These are phyloP conservation scores for Cryptosporidium canis DNA, from an alignment of 169 alveolate species.

Conservation along the genomic window DNA sequence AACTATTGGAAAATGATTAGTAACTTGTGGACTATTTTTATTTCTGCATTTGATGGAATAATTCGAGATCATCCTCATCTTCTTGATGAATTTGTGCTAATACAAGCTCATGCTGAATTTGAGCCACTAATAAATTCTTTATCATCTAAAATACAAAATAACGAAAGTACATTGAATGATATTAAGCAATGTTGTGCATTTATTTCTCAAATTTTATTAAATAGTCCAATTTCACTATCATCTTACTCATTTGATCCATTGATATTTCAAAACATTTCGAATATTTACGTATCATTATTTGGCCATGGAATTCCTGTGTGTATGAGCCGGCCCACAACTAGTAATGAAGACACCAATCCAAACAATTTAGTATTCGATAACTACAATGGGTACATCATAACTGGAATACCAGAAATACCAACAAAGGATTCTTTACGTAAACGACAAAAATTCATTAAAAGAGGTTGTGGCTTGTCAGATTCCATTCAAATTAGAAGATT, in stretches of 20 bases:
- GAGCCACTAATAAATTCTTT: constrained; percentile 45
- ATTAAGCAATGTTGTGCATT: constrained; percentile 50
- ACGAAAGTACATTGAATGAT: neutral
- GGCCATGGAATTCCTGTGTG: constrained; percentile 71
- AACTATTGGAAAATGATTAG: constrained; percentile 27
- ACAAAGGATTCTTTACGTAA: constrained; percentile 9
- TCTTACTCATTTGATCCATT: constrained; percentile 28
- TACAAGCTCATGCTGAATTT: constrained; percentile 53
- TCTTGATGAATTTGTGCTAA: constrained; percentile 38
- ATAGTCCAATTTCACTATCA: constrained; percentile 51
- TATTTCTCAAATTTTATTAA: constrained; percentile 54
- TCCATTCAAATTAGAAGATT: constrained; percentile 40
- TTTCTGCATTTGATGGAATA: constrained; percentile 29
- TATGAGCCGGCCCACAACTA: neutral
- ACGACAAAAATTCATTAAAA: constrained; percentile 13
- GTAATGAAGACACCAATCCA: neutral
- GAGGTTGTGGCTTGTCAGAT: constrained; percentile 57
- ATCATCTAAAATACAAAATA: neutral
- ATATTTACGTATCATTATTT: constrained; percentile 36
- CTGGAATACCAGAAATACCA: constrained; percentile 34
- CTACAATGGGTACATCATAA: constrained; percentile 10
- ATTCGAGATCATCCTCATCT: constrained; percentile 40
- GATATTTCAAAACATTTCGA: constrained; percentile 17
- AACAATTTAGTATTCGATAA: neutral
- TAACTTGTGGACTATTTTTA: constrained; percentile 21